Percentiles rank a stretch among this genome's conserved stretches.
phyloP scores from a whole-genome alignment of 108 stramenopile genomes.

The Pseudonitzschia multistriata region DNA sequence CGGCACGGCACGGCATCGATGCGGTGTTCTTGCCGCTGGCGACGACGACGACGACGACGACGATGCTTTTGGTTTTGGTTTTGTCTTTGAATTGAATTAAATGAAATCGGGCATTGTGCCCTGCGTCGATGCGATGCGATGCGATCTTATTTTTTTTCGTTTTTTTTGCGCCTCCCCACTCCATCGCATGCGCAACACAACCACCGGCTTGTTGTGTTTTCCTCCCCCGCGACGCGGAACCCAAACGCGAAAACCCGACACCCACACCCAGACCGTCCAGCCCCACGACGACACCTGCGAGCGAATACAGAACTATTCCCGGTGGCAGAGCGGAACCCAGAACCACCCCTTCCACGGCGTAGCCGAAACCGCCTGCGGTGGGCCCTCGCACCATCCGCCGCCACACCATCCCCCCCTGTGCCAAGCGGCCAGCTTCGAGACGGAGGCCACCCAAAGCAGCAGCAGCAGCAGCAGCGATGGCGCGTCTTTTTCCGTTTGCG shows the following conservation, averaged over 20 bases:
- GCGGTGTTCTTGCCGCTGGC: not conserved
- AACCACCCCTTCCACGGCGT: too few species aligned
- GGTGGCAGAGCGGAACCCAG: not conserved
- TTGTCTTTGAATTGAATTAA: too few species aligned
- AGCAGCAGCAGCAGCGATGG: not conserved
- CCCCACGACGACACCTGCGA: slow-evolving; percentile 22
- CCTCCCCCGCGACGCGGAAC: too few species aligned
- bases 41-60: not conserved
- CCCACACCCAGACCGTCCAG: slow-evolving; percentile 1
- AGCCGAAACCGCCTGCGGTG: too few species aligned
- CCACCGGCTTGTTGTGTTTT: too few species aligned
- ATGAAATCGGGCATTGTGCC: too few species aligned
- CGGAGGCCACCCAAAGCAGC: not conserved
- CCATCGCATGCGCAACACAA: too few species aligned
- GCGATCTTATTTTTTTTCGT: too few species aligned
- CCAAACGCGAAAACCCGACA: too few species aligned
- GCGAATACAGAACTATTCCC: slow-evolving; percentile 4
- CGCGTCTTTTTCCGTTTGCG: not conserved
- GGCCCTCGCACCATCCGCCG: not conserved
- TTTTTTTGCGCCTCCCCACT: too few species aligned
- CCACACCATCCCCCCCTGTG: not conserved
- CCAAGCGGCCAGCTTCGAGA: not conserved
- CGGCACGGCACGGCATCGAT: too few species aligned
- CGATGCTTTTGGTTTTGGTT: too few species aligned
- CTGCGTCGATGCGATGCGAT: not conserved